Base-by-base conservation (phyloP, 2,329 filamentous ascomycete genomes). In the Plenodomus biglobosus region DNA sequence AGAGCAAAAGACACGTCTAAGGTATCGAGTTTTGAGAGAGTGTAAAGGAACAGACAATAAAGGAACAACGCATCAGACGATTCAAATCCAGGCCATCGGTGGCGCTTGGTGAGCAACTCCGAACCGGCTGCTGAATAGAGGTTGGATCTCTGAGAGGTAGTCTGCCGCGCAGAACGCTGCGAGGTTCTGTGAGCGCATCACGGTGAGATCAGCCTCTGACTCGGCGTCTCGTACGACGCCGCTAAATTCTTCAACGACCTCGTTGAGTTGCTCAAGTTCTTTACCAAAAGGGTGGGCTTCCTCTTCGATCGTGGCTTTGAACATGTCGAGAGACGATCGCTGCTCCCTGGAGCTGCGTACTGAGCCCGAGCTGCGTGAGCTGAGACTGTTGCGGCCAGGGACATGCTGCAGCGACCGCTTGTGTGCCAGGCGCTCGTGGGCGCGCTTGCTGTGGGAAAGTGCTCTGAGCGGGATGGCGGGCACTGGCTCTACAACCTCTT, bases 261-360 rank as follows among this genome's bases (percentile, higher is more conserved):
- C 94, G 44, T 91, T 90, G 19, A 97, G 89, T 73, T 97, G 88
- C 47, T 90, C 90, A 44, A 97, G 78, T 73, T 99, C 94, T 42
- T 87, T 85, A 44, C 90, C 90, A 64, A 97, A 97, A 0, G 92
- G 92, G 69, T 94, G 84, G 38, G 73, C 30, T 72, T 80, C 55
- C 66, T 70, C 63, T 48, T 55, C 64, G 57, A 60, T 62, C 48
- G 64, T 58, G 47, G 50, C 48, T 17, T 45, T 54, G 67, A 79
- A 74, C 65, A 76, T 72, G 55, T 78, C 73, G 40, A 70, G 32
- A 8, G 72, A 74, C 24, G 65, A 53, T 70, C 79, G 74, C 78
- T 83, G 48, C 59, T 85, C 85, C 53, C 79, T 79, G 1, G 80
- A 83, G 17, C 79, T 69, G 11, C 66, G 64, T 41, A 76, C 76